Evolutionary conservation across 768 basidiomycete species (phyloP), one percentile per base, ranked within the genome.

Genomic region (Tulasnella sp.): DNA sequence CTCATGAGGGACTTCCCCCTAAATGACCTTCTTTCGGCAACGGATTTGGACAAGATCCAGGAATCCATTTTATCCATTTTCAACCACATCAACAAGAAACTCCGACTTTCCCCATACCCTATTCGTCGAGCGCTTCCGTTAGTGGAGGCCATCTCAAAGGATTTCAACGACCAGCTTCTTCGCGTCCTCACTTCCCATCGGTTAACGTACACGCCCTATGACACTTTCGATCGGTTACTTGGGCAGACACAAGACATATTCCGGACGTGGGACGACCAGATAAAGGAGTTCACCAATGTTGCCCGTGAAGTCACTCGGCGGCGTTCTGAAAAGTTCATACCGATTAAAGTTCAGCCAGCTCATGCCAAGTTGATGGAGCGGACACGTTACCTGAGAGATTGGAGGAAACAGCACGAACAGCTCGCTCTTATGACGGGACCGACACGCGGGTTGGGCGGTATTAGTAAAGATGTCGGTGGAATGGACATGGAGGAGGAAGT

Each of bases 401-500:
- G 94, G 84, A 74, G 93, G 65, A 91, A 96, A 68, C 92, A 96
- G 67, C 96, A 99, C 65, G 90, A 98, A 67, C 94, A 99, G 71
- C 74, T 99, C 21, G 87, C 89, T 4, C 86, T 93, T 39, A 98
- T 98, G 92, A 97, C 94, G 0, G 87, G 86, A 1, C 93, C 92
- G 23, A 91, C 89, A 35, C 88, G 86, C 65, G 92, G 90, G 2
- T 70, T 93, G 15, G 81, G 80, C 3, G 74, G 81, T 35, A 75
- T 81, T 6, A 82, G 84, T 3, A 77, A 81, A 64, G 84, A 89
- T 59, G 79, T 86, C 14, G 83, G 86, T 1, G 91, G 89, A 2
- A 84, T 97, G 77, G 91, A 97, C 65, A 96, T 97, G 93, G 92
- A 93, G 67, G 91, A 91, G 65, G 94, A 97, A 68, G 92, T 97